These are phyloP conservation scores for Leccinum arenicola DNA, from an alignment of 768 basidiomycete genomes.

Conservation along the genomic window DNA sequence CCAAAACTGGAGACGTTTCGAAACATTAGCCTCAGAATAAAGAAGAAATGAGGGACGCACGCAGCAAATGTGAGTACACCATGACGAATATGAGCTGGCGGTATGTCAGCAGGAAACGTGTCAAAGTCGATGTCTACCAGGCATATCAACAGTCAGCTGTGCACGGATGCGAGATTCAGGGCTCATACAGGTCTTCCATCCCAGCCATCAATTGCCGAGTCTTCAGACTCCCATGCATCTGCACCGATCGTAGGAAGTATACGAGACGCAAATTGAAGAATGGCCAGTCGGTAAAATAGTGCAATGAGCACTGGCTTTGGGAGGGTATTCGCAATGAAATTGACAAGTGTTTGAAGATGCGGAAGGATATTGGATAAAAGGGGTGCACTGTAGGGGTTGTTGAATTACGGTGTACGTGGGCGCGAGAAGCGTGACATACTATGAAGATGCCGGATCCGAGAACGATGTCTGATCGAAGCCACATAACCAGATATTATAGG, in stretches of 20 bases:
- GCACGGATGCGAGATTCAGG: neutral
- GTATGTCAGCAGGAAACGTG: constrained; percentile 75
- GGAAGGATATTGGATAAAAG: constrained; percentile 77
- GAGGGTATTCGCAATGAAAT: constrained; percentile 81
- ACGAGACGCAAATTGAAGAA: constrained; percentile 77
- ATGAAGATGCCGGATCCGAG: constrained; percentile 71
- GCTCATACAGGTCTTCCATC: constrained; percentile 63
- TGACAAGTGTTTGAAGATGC: constrained; percentile 73
- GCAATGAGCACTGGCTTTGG: constrained; percentile 83
- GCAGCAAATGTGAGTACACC: constrained; percentile 81
- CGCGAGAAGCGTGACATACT: constrained; percentile 46
- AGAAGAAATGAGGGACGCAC: constrained; percentile 43
- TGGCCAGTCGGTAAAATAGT: constrained; percentile 73
- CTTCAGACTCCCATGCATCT: constrained; percentile 73
- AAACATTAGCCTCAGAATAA: neutral
- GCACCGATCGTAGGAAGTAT: constrained; percentile 84
- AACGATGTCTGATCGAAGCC: constrained; percentile 75
- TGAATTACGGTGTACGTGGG: constrained; percentile 1
- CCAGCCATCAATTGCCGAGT: constrained; percentile 59
- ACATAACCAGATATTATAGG: constrained; percentile 89
- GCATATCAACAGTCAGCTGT: constrained; percentile 11
- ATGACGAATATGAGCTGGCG: constrained; percentile 82
- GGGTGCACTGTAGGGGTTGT: constrained; percentile 51
- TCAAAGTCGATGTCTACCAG: constrained; percentile 69
- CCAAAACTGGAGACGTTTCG: constrained; percentile 54